Evolutionary conservation across 116 monocot species (phyloP), one percentile per base, ranked within the genome.

Genomic region (Thalassia testudinum): DNA sequence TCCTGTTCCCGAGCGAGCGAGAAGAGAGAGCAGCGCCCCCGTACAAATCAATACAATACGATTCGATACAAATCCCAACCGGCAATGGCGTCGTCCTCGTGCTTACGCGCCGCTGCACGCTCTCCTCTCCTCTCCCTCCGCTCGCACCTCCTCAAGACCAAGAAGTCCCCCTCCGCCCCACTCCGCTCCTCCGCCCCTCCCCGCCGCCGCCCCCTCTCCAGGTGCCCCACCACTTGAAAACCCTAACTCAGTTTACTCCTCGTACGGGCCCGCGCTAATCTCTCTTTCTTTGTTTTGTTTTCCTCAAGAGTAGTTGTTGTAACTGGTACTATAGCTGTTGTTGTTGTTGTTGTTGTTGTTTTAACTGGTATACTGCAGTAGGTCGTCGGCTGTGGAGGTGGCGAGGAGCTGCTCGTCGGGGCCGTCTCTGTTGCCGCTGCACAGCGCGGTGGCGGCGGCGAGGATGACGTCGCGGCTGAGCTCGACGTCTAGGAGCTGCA

Each of bases 391-490:
- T 21, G 5, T 12, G 27, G 69, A 74, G 22, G 58, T 60, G 42
- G 75, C 74, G 50, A 27, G 78, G 34, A 65, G 54, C 7, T 59
- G 68, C 61, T 54, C 53, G 51, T 50, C 45, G 5, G 74, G 74
- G 0, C 3, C 17, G 24, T 80, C 80, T 6, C 50, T 80, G 25
- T 37, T 72, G 11, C 82, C 82, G 18, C 56, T 82, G 20, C 82
- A 82, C 64, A 82, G 73, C 27, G 82, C 77, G 11, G 77, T 82
- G 26, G 77, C 82, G 28, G 66, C 66, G 40, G 77, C 82, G 14
- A 69, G 77, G 67, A 47, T 82, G 64, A 82, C 76, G 20, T 77
- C 82, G 42, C 30, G 77, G 16, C 63, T 82, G 63, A 77, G 82
- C 61, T 59, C 70, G 37, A 40, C 76, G 34, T 76, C 82, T 2